phyloP scores from a whole-genome alignment of 768 basidiomycete genomes.

The Cubamyces lactineus region DNA sequence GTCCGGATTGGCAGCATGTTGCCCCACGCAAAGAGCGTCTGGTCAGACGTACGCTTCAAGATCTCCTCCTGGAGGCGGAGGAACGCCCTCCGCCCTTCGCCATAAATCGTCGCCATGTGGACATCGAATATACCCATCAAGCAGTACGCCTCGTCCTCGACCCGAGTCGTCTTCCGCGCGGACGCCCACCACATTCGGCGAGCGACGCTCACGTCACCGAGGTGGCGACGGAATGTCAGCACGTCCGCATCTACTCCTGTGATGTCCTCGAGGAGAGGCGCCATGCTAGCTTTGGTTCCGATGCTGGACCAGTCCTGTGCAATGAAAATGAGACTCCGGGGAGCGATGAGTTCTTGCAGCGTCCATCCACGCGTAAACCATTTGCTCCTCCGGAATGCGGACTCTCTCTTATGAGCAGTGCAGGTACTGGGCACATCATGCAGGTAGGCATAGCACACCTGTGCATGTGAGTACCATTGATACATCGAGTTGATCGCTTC shows the following conservation, averaged over 20 bases:
- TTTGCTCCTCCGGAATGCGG: slow-evolving; percentile 3
- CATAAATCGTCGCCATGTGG: slow-evolving; percentile 19
- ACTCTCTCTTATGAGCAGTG: not conserved
- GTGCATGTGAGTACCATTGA: slow-evolving; percentile 12
- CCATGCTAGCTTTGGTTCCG: slow-evolving; percentile 19
- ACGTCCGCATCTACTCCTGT: slow-evolving; percentile 22
- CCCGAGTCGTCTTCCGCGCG: slow-evolving; percentile 10
- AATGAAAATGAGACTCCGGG: slow-evolving; percentile 16
- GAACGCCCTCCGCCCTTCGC: slow-evolving; percentile 20
- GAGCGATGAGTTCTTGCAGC: slow-evolving; percentile 21
- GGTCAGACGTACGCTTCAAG: slow-evolving; percentile 20
- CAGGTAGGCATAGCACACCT: slow-evolving; percentile 20
- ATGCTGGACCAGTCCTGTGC: slow-evolving; percentile 13
- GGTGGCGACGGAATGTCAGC: slow-evolving; percentile 15
- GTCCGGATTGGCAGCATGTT: slow-evolving; percentile 11
- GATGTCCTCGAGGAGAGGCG: slow-evolving; percentile 11
- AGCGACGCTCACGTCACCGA: slow-evolving; percentile 22
- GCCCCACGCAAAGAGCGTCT: slow-evolving; percentile 22
- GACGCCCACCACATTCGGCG: slow-evolving; percentile 26
- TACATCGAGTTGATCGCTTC: slow-evolving; percentile 20
- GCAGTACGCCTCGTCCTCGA: slow-evolving; percentile 24
- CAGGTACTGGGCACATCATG: slow-evolving; percentile 11
- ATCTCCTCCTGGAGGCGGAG: slow-evolving; percentile 21
- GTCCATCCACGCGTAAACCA: slow-evolving; percentile 25
- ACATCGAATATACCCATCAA: slow-evolving; percentile 24